Conservation (phyloP, 108 stramenopile genomes). For the Nannochloropsis oceanica region DNA sequence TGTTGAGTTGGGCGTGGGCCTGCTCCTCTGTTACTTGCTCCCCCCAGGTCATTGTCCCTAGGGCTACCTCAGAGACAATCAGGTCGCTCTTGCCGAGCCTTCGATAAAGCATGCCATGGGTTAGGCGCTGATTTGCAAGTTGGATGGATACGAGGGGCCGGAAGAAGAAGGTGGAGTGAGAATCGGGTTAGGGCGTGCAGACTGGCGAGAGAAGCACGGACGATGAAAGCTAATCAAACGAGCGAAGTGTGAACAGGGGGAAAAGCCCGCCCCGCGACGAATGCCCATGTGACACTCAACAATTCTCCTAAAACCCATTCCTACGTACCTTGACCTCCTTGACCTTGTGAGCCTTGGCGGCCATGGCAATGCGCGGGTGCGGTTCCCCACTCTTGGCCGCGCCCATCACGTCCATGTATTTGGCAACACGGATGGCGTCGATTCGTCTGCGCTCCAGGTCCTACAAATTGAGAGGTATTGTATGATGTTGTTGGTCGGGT, state of each 20-base stretch:
- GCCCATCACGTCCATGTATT: not conserved
- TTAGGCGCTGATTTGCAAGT: not conserved
- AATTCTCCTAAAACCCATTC: too few relatives aligned
- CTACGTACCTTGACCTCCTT: not conserved
- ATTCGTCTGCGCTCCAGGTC: not conserved
- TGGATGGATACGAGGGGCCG: too few relatives aligned
- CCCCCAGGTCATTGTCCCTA: constrained; percentile 45
- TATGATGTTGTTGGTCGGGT: not conserved
- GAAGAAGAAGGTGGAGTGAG: too few relatives aligned
- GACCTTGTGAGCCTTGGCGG: not conserved
- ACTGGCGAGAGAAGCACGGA: too few relatives aligned
- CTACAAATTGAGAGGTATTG: not conserved
- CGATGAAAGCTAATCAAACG: too few relatives aligned
- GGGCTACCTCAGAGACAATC: constrained; percentile 53
- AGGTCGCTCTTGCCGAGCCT: constrained; percentile 35
- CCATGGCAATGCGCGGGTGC: not conserved
- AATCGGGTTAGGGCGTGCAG: too few relatives aligned
- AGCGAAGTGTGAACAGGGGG: too few relatives aligned
- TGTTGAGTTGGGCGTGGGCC: constrained; percentile 60
- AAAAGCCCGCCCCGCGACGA: too few relatives aligned
- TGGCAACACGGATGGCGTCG: not conserved
- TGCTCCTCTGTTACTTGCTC: constrained; percentile 66
- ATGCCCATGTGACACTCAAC: too few relatives aligned
- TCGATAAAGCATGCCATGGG: not conserved
- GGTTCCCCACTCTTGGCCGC: not conserved